A percentile compares a stretch with the other conserved stretches of the same genome.
phyloP scores from a whole-genome alignment of 306 rosid species.

The Prinsepia uniflora region DNA sequence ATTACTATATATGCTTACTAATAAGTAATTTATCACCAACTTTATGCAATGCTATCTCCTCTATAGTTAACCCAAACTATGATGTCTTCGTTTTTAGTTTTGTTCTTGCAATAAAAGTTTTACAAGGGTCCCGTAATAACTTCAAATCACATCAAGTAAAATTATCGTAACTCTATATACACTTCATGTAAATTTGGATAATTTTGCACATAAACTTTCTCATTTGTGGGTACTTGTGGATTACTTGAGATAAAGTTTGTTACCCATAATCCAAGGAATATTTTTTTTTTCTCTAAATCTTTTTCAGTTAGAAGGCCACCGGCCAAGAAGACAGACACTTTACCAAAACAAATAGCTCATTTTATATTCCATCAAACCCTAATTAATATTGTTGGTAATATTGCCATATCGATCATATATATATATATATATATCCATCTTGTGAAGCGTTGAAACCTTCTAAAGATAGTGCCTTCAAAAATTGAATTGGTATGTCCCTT shows the following conservation, averaged over 20 bases:
- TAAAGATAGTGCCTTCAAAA: too few relatives aligned
- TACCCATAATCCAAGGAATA: slow-evolving; percentile 13
- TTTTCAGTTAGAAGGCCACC: slow-evolving; percentile 51
- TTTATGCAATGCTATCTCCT: background rate
- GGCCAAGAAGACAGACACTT: slow-evolving; percentile 41
- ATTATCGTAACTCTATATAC: too few relatives aligned
- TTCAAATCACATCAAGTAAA: background rate
- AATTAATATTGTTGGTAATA: background rate
- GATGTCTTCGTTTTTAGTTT: background rate
- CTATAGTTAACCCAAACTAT: background rate
- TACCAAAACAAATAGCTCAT: slow-evolving; percentile 32
- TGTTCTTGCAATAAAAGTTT: background rate
- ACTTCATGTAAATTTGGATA: too few relatives aligned
- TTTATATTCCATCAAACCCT: slow-evolving; percentile 1
- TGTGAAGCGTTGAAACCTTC: too few relatives aligned
- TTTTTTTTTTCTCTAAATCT: slow-evolving; percentile 5
- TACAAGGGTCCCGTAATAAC: too few relatives aligned
- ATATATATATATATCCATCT: too few relatives aligned
- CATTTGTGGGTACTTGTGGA: background rate
- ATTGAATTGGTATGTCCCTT: too few relatives aligned
- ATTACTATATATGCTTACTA: too few relatives aligned
- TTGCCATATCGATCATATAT: background rate
- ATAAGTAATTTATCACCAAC: too few relatives aligned
- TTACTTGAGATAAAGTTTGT: slow-evolving; percentile 7
- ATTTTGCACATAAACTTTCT: background rate